Percentiles rank a stretch among this genome's conserved stretches.
phyloP scores from a whole-genome alignment of 257 asterid species.

The Coffea eugenioides region DNA sequence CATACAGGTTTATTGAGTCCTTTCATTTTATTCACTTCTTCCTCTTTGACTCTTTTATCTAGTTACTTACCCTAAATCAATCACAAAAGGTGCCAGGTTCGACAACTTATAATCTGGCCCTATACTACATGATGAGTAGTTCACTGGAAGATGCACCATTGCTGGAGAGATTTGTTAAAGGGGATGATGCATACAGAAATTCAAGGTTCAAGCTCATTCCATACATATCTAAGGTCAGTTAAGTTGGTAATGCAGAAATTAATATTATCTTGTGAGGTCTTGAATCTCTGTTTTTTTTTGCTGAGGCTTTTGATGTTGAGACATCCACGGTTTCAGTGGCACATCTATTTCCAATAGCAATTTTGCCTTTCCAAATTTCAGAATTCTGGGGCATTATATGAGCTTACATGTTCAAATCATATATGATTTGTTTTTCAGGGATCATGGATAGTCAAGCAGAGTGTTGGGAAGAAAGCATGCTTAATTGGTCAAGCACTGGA shows the following conservation, averaged over 20 bases:
- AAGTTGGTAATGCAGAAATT: neutral
- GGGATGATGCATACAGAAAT: conserved; percentile 92
- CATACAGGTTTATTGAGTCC: conserved; percentile 64
- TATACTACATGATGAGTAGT: conserved; percentile 90
- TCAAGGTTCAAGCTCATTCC: conserved; percentile 99
- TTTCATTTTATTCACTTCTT: conserved; percentile 13
- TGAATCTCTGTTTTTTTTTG: neutral
- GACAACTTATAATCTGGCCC: conserved; percentile 77
- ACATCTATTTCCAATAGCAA: neutral
- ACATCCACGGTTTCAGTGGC: neutral
- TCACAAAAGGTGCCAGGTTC: conserved; percentile 80
- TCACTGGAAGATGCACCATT: conserved; percentile 83
- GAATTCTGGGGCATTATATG: neutral
- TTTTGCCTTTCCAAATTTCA: neutral
- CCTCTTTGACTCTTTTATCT: neutral
- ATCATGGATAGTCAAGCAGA: conserved; percentile 95
- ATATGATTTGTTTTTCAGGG: conserved; percentile 55
- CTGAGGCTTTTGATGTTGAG: neutral
- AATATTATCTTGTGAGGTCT: neutral
- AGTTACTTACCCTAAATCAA: neutral
- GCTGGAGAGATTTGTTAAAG: conserved; percentile 86
- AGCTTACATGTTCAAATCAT: neutral
- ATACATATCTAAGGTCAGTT: conserved; percentile 80
- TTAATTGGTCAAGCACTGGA: conserved; percentile 82
- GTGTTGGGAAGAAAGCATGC: conserved; percentile 89